Evolutionary conservation across 306 rosid genomes (phyloP).

Genomic region (Ormosia semicastrata): DNA sequence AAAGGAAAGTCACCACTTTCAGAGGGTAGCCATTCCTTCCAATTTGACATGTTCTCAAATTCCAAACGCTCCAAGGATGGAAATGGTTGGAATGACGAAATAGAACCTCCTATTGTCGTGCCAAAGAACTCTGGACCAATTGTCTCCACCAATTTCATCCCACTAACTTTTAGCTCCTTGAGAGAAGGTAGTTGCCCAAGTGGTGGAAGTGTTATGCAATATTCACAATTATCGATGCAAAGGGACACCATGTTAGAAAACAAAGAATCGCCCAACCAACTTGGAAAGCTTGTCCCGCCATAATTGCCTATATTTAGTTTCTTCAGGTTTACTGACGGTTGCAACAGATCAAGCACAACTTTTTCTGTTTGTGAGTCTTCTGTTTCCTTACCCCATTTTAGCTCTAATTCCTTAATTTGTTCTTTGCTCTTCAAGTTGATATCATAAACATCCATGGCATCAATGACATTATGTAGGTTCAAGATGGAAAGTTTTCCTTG

Average conservation of each 20-base stretch:
- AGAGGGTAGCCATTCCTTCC: background rate
- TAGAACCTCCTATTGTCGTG: background rate
- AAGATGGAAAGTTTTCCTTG: background rate
- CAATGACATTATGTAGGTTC: background rate
- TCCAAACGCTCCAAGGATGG: background rate
- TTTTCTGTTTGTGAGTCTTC: background rate
- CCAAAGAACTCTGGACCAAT: conserved; percentile 13
- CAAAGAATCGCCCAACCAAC: conserved; percentile 6
- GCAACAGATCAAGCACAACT: background rate
- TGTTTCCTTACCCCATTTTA: background rate
- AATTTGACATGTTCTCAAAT: background rate
- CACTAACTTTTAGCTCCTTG: background rate
- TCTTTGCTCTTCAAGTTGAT: background rate
- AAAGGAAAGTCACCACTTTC: background rate
- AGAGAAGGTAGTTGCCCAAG: background rate
- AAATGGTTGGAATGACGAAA: conserved; percentile 3
- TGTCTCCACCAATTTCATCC: background rate
- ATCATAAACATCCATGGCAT: background rate
- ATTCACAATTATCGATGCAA: background rate
- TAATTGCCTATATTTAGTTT: background rate
- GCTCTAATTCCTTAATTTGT: background rate
- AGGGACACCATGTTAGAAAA: conserved; percentile 5
- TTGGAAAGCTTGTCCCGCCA: background rate
- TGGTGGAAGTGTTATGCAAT: background rate
- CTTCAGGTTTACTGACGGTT: conserved; percentile 1